Percentiles rank a stretch among this genome's conserved stretches.
These are phyloP conservation scores for Hymenoscyphus occultus DNA, from an alignment of 2,329 filamentous ascomycete species.

Conservation along the genomic window DNA sequence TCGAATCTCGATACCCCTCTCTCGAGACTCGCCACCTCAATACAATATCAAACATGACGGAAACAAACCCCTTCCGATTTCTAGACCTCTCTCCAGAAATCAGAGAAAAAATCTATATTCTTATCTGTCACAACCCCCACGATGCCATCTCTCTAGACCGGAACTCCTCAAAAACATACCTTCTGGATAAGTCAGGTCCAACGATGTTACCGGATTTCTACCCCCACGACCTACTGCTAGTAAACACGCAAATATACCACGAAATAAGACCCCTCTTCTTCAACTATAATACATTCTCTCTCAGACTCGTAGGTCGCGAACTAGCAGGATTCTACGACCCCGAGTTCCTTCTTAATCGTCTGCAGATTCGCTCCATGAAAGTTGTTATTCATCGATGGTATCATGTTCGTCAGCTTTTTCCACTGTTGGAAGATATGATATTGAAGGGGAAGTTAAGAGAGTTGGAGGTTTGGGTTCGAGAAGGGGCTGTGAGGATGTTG, in stretches of 20 bases:
- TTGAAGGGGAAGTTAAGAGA: constrained; percentile 29
- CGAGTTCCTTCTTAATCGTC: constrained; percentile 22
- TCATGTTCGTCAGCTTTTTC: constrained; percentile 26
- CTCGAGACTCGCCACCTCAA: neutral
- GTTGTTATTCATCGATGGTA: constrained; percentile 25
- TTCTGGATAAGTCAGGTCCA: neutral
- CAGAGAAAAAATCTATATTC: constrained; percentile 29
- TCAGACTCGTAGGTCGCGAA: constrained; percentile 21
- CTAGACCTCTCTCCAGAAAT: constrained; percentile 34
- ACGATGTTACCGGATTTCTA: constrained; percentile 10
- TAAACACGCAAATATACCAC: constrained; percentile 28
- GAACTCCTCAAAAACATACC: neutral
- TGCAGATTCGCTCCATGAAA: constrained; percentile 21
- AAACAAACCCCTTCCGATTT: constrained; percentile 24
- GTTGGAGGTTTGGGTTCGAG: constrained; percentile 23
- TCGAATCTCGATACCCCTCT: neutral
- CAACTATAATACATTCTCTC: constrained; percentile 26
- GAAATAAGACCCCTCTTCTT: constrained; percentile 32
- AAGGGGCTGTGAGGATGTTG: neutral
- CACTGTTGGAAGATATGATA: constrained; percentile 28
- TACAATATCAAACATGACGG: neutral
- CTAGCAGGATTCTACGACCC: constrained; percentile 21
- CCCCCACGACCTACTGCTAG: constrained; percentile 29
- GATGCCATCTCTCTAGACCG: constrained; percentile 7
- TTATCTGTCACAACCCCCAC: constrained; percentile 14